Evolutionary conservation across 345 rosid species (phyloP), one percentile per base, ranked within the genome.

Genomic region (Anastatica hierochuntica): DNA sequence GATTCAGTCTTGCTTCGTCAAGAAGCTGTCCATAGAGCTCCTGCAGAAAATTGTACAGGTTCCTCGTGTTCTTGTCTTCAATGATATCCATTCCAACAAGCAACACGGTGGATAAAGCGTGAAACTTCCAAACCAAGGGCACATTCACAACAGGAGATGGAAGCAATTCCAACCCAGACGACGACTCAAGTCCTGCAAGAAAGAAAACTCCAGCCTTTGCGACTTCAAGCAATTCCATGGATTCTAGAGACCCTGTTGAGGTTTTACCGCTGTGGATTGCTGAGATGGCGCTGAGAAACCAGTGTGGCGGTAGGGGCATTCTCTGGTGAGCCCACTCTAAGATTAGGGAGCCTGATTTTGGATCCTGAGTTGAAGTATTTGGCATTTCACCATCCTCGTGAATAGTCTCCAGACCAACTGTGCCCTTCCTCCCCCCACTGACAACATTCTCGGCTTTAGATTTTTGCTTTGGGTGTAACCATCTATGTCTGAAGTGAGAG

Each of bases 271-370:
- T 56, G 27, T 56, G 60, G 55, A 72, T 61, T 41, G 77, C 76
- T 67, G 87, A 40, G 44, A 90, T 72, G 63, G 98, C 76, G 73
- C 92, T 90, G 59, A 90, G 88, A 72, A 87, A 82, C 96, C 98
- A 90, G 60, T 87, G 95, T 58, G 62, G 49, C 44, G 96, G 89
- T 60, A 90, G 81, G 3, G 95, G 95, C 73, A 84, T 40, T 75
- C 85, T 79, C 84, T 87, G 96, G 61, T 72, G 78, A 40, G 87
- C 82, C 95, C 95, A 87, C 69, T 90, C 92, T 49, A 67, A 44
- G 23, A 64, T 23, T 63, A 66, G 64, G 46, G 72, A 71, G 64
- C 51, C 57, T 54, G 47, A 39, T 42, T 37, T 18, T 53, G 38
- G 37, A 64, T 56, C 74, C 57, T 57, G 72, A 43, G 63, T 65